phyloP scores from a whole-genome alignment of 768 basidiomycete genomes.

The Boletellus sp. region DNA sequence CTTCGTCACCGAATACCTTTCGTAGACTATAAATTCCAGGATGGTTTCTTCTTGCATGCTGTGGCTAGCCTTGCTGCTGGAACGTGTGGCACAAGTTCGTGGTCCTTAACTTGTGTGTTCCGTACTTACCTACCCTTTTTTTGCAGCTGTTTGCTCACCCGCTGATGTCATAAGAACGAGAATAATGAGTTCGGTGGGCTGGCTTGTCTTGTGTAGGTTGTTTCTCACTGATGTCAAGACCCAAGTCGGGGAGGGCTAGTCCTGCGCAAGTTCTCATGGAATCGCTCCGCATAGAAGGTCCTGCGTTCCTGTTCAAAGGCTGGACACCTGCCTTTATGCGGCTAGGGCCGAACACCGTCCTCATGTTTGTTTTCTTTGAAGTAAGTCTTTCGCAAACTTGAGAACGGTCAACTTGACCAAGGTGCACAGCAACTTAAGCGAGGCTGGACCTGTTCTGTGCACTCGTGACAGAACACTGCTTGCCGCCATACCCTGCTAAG shows the following conservation, averaged over 20 bases:
- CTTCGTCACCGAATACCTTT: conserved; percentile 51
- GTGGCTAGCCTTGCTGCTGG: conserved; percentile 67
- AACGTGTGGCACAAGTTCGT: conserved; percentile 73
- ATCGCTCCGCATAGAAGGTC: conserved; percentile 71
- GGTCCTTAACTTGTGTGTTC: not conserved
- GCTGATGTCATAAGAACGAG: conserved; percentile 74
- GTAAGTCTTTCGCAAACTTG: conserved; percentile 34
- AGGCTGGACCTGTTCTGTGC: conserved; percentile 40
- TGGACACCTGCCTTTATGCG: conserved; percentile 89
- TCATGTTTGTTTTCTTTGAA: conserved; percentile 85
- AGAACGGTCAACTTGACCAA: conserved; percentile 3
- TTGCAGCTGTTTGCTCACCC: conserved; percentile 70
- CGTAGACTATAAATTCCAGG: conserved; percentile 56
- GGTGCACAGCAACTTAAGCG: conserved; percentile 63
- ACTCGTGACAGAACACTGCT: not conserved
- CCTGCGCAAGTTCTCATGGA: conserved; percentile 50
- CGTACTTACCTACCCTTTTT: conserved; percentile 6
- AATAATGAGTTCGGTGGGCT: conserved; percentile 69
- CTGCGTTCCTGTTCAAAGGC: conserved; percentile 78
- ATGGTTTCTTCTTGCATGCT: conserved; percentile 64
- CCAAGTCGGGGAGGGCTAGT: conserved; percentile 48
- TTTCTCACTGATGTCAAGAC: conserved; percentile 2
- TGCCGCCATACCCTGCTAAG: not conserved
- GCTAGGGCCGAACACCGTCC: conserved; percentile 77
- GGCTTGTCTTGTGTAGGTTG: not conserved